Percentiles rank a stretch among this genome's conserved stretches.
Evolutionary conservation across 768 basidiomycete genomes (phyloP).

Genomic region (Lentinula sp.): DNA sequence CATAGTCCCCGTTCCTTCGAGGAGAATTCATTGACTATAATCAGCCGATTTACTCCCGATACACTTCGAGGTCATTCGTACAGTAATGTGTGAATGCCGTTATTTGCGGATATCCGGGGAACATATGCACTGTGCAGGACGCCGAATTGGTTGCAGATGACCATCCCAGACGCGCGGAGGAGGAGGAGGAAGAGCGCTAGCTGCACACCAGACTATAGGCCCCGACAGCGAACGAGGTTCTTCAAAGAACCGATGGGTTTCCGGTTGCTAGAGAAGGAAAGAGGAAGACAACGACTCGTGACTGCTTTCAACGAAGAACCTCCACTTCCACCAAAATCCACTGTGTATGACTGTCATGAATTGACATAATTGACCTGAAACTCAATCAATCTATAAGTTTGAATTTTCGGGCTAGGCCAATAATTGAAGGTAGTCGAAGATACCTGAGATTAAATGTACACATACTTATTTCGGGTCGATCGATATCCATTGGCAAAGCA

Average conservation of each 20-base stretch:
- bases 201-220: neutral
- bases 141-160: neutral
- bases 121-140: too few relatives aligned
- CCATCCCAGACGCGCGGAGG: neutral
- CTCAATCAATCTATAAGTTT: too few relatives aligned
- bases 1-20: neutral
- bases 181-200: neutral
- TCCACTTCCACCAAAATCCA: too few relatives aligned
- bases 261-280: neutral
- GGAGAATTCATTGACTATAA: neutral
- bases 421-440: too few relatives aligned
- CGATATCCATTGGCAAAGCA: too few relatives aligned
- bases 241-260: neutral
- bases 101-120: neutral
- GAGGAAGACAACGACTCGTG: too few relatives aligned
- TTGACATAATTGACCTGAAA: too few relatives aligned
- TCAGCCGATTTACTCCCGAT: neutral
- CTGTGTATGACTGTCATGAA: too few relatives aligned
- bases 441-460: too few relatives aligned
- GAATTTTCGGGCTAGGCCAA: too few relatives aligned
- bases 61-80: neutral
- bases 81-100: neutral
- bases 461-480: too few relatives aligned
- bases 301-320: too few relatives aligned
- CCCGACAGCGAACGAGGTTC: neutral